Evolutionary conservation across 148 eudicot genomes (phyloP), one percentile per base, ranked within the genome.

Genomic region (Cornus florida): DNA sequence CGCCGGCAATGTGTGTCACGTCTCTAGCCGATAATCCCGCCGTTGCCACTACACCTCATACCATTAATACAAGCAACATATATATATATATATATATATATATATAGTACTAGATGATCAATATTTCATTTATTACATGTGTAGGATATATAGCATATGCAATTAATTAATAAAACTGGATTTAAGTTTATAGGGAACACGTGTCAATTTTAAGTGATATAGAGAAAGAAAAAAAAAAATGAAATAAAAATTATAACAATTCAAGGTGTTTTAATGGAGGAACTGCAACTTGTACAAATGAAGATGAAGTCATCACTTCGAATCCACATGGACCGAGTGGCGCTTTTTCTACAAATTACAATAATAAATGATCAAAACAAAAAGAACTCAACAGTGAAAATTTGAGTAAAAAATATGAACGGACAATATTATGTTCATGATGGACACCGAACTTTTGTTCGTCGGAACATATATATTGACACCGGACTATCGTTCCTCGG

Each of bases 241-340:
- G 39, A 53, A 72, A 72, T 72, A 31, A 72, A 60, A 4, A 32
- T 19, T 17, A 73, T 66, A 41, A 10, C 50, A 33, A 28, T 70
- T 69, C 76, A 74, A 67, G 79, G 23, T 17, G 17, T 76, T 84
- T 68, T 76, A 81, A 7, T 80, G 70, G 69, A 74, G 74, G 67
- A 19, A 73, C 69, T 32, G 71, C 72, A 69, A 48, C 56, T 10
- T 82, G 33, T 75, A 80, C 74, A 78, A 66, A 62, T 56, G 41
- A 82, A 64, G 9, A 12, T 60, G 8, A 88, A 81, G 84, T 80
- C 95, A 91, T 80, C 95, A 92, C 98, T 92, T 77, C 95, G 74
- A 89, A 90, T 89, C 92, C 94, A 87, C 85, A 90, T 76, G 93
- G 92, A 90, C 89, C 77, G 98, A 93, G 95, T 90, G 98, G 98